Conservation (phyloP, 805 yeast genomes). For the Yarrowia keelungensis region DNA sequence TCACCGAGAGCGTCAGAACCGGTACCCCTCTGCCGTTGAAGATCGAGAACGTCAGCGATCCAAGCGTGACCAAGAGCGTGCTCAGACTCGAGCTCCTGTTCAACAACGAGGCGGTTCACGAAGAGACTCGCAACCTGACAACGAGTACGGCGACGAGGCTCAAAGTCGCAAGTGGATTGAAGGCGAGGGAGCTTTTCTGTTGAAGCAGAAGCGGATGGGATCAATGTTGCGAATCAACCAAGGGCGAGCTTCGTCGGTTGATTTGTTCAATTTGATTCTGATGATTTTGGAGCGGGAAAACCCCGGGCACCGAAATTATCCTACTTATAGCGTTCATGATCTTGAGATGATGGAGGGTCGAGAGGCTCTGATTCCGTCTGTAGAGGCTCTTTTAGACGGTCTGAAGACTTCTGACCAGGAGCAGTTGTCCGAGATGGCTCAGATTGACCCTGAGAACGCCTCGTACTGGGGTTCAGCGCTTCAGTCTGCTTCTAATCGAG, state of each 20-base stretch:
- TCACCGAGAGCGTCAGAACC: neutral
- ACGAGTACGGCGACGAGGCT: conserved; percentile 25
- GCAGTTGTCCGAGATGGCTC: conserved; percentile 23
- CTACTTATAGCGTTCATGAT: conserved; percentile 10
- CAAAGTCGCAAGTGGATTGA: conserved; percentile 44
- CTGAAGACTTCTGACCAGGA: conserved; percentile 9
- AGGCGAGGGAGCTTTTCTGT: conserved; percentile 47
- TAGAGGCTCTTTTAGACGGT: conserved; percentile 18
- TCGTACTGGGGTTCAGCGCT: conserved; percentile 15
- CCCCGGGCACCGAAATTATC: neutral
- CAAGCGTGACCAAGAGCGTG: conserved; percentile 3
- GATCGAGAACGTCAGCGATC: conserved; percentile 19
- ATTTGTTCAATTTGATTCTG: conserved; percentile 43
- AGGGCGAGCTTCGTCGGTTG: conserved; percentile 45
- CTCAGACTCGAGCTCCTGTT: neutral
- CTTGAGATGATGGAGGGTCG: conserved; percentile 21
- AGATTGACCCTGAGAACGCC: conserved; percentile 26
- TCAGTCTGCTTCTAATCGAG: conserved; percentile 2
- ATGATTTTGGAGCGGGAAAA: conserved; percentile 35
- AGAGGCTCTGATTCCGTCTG: conserved; percentile 16
- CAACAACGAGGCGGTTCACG: conserved; percentile 1
- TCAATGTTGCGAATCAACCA: conserved; percentile 47
- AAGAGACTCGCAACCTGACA: neutral
- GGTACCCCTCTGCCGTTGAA: conserved; percentile 14
- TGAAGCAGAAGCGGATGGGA: conserved; percentile 47